Base-by-base conservation (phyloP, 1,139 yeast genomes). In the Saccharomycopsis hybrid region DNA sequence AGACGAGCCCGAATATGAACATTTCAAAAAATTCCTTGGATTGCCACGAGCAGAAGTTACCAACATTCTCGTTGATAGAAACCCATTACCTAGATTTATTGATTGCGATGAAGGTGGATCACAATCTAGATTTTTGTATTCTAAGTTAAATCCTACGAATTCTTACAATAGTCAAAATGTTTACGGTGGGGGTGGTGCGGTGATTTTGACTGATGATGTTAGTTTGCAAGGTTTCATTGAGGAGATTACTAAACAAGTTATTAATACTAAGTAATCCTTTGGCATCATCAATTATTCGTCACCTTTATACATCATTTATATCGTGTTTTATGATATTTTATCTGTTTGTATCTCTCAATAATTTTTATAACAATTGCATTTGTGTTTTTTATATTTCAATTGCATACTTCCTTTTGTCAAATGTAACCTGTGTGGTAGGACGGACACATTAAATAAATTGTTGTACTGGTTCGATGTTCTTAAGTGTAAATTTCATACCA, bases 31-130 rank as follows among this genome's bases (percentile, higher is more conserved):
- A 41, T 77, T 82, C 54, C 67, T 84, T 50, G 82, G 80, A 55
- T 73, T 72, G 27, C 90, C 92, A n/a, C 75, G 82, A 55, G 62
- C 66, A 43, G 90, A 83, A 56, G 89, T 88, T 1, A 78, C 84
- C 54, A 84, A 78, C 50, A 70, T 83, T 40, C 67, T 84, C 42
- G 69, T 77, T 55, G 90, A 83, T 59, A 65, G 92, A 55, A 82
- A 81, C 69, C 89, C 89, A 18, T 69, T 82, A 55, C 89, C 89
- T 1, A 69, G 89, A 56, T 82, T 81, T 58, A 80, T 82, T 52
- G 87, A 82, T 60, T 79, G 86, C 46, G 86, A 82, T 57, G 87
- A 82, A 59, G 85, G 87, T 44, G 89, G 88, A 2, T 80, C 86
- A 0, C 92, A 84, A 59, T 88, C 92, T 0, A 72, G 94, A 61